Evolutionary conservation across 768 basidiomycete species (phyloP).

Genomic region (Phlegmacium glaucopus): DNA sequence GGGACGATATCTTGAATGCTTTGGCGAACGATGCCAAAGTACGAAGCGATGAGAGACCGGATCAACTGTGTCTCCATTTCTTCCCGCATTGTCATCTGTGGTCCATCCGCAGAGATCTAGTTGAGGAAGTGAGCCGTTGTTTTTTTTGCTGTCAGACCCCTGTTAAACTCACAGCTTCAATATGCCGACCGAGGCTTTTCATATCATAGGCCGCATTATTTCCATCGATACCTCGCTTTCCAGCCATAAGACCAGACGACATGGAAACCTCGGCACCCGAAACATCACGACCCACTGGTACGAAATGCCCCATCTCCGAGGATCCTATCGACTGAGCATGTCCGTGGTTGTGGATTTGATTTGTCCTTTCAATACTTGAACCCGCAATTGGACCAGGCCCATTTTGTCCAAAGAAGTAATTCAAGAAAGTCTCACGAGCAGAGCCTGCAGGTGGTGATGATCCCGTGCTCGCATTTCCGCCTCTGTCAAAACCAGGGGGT

Average conservation of each 20-base stretch:
- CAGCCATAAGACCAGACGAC: conserved; percentile 61
- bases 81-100: conserved; percentile 73
- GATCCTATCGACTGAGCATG: conserved; percentile 1
- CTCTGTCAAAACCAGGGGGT: conserved; percentile 30
- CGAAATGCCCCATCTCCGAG: conserved; percentile 24
- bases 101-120: conserved; percentile 60
- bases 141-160: too few species aligned
- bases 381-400: conserved; percentile 71
- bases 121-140: too few species aligned
- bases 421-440: conserved; percentile 89
- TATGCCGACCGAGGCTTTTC: conserved; percentile 97
- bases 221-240: conserved; percentile 64
- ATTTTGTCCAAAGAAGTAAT: conserved; percentile 96
- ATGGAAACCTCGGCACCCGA: conserved; percentile 49
- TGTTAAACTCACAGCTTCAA: conserved; percentile 93
- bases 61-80: conserved; percentile 97
- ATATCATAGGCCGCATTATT: conserved; percentile 92
- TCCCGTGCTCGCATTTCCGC: conserved; percentile 24
- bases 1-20: conserved; percentile 96
- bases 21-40: conserved; percentile 95
- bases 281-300: conserved; percentile 62
- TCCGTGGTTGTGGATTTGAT: conserved; percentile 9
- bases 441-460: conserved; percentile 44
- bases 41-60: conserved; percentile 90
- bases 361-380: conserved; percentile 43